Evolutionary conservation across 1,284 basidiomycete species (phyloP), one percentile per base, ranked within the genome.

Genomic region (Melampsora abietis-canadensis): DNA sequence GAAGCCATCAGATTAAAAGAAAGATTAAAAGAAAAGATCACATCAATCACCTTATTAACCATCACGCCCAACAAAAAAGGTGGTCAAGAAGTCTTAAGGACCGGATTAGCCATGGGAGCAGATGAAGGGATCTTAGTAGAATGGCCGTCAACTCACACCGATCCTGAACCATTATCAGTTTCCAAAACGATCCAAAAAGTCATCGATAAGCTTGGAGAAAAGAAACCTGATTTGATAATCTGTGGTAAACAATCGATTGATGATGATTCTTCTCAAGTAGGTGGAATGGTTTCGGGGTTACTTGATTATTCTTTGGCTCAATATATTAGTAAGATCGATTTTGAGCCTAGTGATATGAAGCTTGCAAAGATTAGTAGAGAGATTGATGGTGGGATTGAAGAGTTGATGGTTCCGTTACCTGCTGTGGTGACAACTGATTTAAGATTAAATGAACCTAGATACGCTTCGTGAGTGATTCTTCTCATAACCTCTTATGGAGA

Each of bases 241-340:
- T 87, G 97, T 84, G 95, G 96, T n/a, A 98, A 98, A 84, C 95
- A 98, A 83, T 91, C 95, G 14, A 98, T 98, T 79, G 95, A 98
- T 83, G 94, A 96, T 79, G 95, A 98, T 82, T 87, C 92, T 3
- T 92, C 92, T n/a, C 90, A 94, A 84, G 98, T 95, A 8, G 95
- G 95, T 0, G 94, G 97, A 82, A 98, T 98, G 92, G 87, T 98
- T 51, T 94, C 95, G 21, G 95, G 93, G 2, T 84, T 98, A 79
- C 84, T 97, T 79, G 88, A 89, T 63, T 98, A 94, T 92, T 87
- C 90, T 12, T 95, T 98, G 84, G 95, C 92, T 66, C 94, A 92
- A 77, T 98, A 94, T 82, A 95, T 94, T 65, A 93, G 90, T 83
- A 92, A 92, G 84, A 84, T 98, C 24, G 89, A 90, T 19, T 84